A percentile compares a stretch with the other conserved stretches of the same genome.
phyloP scores from a whole-genome alignment of 108 stramenopile genomes.

The Epithemia pelagica region DNA sequence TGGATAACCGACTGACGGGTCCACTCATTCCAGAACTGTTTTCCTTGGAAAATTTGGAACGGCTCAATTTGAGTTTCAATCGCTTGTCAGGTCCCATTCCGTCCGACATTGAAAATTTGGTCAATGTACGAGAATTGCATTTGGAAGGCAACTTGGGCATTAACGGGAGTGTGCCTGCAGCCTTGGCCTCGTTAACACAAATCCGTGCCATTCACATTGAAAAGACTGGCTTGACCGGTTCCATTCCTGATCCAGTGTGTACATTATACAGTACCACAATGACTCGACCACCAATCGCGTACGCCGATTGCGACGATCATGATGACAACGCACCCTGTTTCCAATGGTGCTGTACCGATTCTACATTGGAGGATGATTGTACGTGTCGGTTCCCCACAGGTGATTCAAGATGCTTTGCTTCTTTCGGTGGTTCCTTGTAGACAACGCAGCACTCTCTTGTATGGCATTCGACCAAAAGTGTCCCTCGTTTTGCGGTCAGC shows the following conservation, averaged over 20 bases:
- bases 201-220: neutral
- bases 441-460: too few relatives aligned
- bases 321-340: neutral
- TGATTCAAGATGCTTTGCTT: neutral
- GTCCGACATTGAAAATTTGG: slow-evolving; percentile 21
- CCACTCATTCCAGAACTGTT: neutral
- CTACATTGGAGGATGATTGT: neutral
- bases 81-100: slow-evolving; percentile 50
- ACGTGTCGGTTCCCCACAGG: neutral
- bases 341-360: neutral
- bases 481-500: too few relatives aligned
- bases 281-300: neutral
- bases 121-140: slow-evolving; percentile 21
- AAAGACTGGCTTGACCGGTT: neutral
- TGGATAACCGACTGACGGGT: neutral
- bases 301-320: neutral
- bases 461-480: too few relatives aligned
- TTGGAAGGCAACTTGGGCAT: slow-evolving; percentile 16
- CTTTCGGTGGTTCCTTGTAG: too few relatives aligned
- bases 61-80: slow-evolving; percentile 3
- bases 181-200: neutral
- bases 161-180: slow-evolving; percentile 22
- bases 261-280: neutral
- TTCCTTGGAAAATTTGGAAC: neutral
- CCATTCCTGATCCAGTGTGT: neutral